phyloP scores from a whole-genome alignment of 345 rosid species.

The Cardiospermum halicacabum region DNA sequence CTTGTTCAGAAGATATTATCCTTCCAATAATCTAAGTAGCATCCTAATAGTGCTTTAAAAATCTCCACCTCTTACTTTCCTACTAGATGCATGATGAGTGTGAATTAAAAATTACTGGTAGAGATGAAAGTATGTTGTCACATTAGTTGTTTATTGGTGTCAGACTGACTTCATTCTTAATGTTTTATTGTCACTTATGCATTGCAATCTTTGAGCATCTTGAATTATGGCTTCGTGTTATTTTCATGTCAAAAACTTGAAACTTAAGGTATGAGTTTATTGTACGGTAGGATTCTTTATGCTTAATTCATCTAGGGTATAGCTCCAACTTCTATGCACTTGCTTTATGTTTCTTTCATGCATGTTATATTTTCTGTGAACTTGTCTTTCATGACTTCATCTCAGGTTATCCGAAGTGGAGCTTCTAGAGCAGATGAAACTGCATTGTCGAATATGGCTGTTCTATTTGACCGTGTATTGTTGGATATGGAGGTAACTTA shows the following conservation, averaged over 20 bases:
- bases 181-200: not conserved
- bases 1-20: not conserved
- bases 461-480: conserved; percentile 66
- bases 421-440: conserved; percentile 51
- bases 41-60: not conserved
- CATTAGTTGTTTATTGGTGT: not conserved
- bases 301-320: conserved; percentile 1
- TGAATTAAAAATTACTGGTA: not conserved
- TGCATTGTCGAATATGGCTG: conserved; percentile 78
- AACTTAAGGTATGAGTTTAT: not conserved
- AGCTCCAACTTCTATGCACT: not conserved
- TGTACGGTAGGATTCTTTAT: conserved; percentile 6
- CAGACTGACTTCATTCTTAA: not conserved
- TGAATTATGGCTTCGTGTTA: not conserved
- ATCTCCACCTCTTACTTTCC: not conserved
- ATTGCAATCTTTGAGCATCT: not conserved
- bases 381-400: conserved; percentile 1
- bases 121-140: not conserved
- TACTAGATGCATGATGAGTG: not conserved
- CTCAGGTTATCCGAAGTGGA: conserved; percentile 75
- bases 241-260: not conserved
- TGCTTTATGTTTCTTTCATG: not conserved
- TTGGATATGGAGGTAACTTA: conserved; percentile 75
- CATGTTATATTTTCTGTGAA: not conserved
- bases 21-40: not conserved